Evolutionary conservation across 2,329 filamentous ascomycete genomes (phyloP), one percentile per base, ranked within the genome.

Genomic region (Colletotrichum tanaceti): DNA sequence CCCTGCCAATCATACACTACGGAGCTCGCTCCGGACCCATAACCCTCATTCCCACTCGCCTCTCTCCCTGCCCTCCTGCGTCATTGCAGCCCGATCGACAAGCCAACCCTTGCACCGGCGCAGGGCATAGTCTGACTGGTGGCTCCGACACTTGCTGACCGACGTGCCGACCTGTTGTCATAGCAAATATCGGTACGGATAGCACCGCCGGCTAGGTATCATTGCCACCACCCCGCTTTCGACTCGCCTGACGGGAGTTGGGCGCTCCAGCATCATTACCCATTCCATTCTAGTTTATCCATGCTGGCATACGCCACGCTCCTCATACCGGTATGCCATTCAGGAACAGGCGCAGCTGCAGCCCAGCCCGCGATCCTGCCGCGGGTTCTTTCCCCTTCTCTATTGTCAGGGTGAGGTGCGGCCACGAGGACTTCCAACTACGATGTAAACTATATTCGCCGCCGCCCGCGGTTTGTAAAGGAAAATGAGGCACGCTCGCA

Each of bases 401-500:
- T 63, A 57, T 54, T 28, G 32, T 43, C 47, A 59, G 47, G 32
- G 38, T 41, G 55, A 41, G 59, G 49, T 43, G 49, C 58, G 14
- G 11, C 35, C 5, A 52, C 28, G 3, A 35, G 18, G n/a, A 14
- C 16, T 35, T 49, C 32, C n/a, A 47, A 60, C 35, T n/a, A n/a
- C n/a, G n/a, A n/a, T n/a, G n/a, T n/a, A n/a, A n/a, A n/a, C n/a
- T 20, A 24, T 1, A 24, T 22, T n/a, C 28, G 35, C 9, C 6
- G 4, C 11, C 35, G 28, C 44, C 10, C 20, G 43, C 41, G 28
- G 39, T n/a, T 20, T 54, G 28, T 54, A 53, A 53, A 46, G 39
- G 20, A 57, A 67, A 57, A n/a, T 44, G 39, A 53, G 53, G 65
- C 60, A 58, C 28, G 16, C 44, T 22, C 52, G 53, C 65, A 53